A percentile compares a stretch with the other conserved stretches of the same genome.
These are phyloP conservation scores for Apophysomyces trapeziformis DNA, from an alignment of 371 early-diverging fungal genomes.

Conservation along the genomic window DNA sequence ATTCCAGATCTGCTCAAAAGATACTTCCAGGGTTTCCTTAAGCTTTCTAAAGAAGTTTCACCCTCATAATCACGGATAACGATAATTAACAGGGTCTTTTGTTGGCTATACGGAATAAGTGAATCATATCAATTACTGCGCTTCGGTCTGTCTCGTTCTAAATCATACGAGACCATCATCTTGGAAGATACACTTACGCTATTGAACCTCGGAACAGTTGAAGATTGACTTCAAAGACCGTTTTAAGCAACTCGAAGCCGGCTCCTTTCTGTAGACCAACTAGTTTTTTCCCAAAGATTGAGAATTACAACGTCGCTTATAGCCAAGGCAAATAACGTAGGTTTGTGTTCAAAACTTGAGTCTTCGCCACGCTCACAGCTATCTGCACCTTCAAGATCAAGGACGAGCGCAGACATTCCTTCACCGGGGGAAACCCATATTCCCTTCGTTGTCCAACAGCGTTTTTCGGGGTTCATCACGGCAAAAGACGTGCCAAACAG, in stretches of 20 bases:
- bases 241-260: conserved; percentile 96
- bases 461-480: conserved; percentile 86
- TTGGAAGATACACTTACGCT: conserved; percentile 48
- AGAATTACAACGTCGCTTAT: conserved; percentile 94
- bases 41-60: conserved; percentile 81
- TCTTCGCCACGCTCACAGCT: conserved; percentile 98
- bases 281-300: conserved; percentile 97
- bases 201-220: conserved; percentile 88
- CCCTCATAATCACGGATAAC: conserved; percentile 96
- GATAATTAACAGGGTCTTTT: conserved; percentile 91
- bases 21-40: conserved; percentile 79
- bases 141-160: too few species aligned
- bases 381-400: conserved; percentile 99
- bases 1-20: conserved; percentile 92
- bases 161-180: too few species aligned
- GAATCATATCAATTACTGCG: neutral
- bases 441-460: conserved; percentile 95
- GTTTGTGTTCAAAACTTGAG: conserved; percentile 98
- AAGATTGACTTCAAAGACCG: conserved; percentile 97
- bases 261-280: conserved; percentile 98
- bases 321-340: conserved; percentile 97
- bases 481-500: conserved; percentile 94
- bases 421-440: conserved; percentile 93
- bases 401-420: conserved; percentile 83
- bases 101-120: conserved; percentile 45